Percentiles rank a stretch among this genome's conserved stretches.
These are phyloP conservation scores for Apocynum venetum DNA, from an alignment of 257 asterid genomes.

Conservation along the genomic window DNA sequence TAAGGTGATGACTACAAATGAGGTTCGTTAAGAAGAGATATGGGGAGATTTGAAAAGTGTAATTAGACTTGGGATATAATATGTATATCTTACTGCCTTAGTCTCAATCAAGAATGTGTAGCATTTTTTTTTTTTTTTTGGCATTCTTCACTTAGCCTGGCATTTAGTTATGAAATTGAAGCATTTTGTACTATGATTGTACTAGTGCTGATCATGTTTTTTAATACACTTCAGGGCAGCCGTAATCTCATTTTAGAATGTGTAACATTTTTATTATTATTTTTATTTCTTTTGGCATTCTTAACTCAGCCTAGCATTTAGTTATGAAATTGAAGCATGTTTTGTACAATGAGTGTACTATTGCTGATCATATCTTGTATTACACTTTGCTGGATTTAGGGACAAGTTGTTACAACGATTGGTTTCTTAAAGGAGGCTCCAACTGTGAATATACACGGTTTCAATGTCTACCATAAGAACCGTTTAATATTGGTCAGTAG, in stretches of 20 bases:
- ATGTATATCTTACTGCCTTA: background rate
- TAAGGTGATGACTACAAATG: background rate
- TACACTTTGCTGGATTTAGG: conserved; percentile 46
- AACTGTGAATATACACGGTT: conserved; percentile 73
- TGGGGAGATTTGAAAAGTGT: background rate
- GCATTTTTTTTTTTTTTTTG: background rate
- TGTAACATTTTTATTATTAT: background rate
- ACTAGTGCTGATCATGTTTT: background rate
- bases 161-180: background rate
- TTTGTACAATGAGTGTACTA: background rate
- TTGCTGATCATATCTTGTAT: background rate
- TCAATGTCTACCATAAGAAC: conserved; percentile 93
- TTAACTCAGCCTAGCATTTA: background rate
- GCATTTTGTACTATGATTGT: background rate
- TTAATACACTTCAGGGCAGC: conserved; percentile 3
- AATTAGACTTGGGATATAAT: background rate
- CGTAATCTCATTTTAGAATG: background rate
- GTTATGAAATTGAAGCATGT: background rate
- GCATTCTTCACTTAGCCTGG: background rate
- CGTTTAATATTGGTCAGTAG: conserved; percentile 78
- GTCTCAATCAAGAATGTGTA: background rate
- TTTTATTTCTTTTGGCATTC: background rate
- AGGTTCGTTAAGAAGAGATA: background rate
- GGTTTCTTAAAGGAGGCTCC: conserved; percentile 97
- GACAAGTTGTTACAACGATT: conserved; percentile 60